Evolutionary conservation across 1,284 basidiomycete genomes (phyloP), one percentile per base, ranked within the genome.

Genomic region (Puccinia coronata): DNA sequence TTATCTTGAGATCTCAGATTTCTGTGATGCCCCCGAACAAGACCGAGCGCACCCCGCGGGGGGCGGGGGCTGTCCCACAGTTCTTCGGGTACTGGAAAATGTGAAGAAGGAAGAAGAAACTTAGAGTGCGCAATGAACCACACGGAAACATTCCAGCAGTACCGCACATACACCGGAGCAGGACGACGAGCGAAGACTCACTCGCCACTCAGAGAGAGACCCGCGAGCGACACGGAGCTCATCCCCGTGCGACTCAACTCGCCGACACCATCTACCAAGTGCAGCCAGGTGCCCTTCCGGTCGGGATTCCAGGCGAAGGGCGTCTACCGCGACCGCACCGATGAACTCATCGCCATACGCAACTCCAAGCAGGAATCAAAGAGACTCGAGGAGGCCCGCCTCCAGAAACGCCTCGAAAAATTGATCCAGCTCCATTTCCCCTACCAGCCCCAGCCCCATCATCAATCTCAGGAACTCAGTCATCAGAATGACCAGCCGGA

Each of bases 331-430:
- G 91, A 89, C 11, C 90, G 91, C 34, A 95, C 93, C 1, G 92
- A 92, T 80, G 92, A 93, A 80, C 96, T 93, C 84, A 82, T 91
- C n/a, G 89, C 88, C 14, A 85, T 88, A 1, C 90, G 93, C 65
- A 89, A 73, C 25, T 43, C 55, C 18, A 47, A 36, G 36, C 69
- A 80, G 41, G 78, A 80, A 73, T 61, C 69, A 12, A 72, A 72
- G 55, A 61, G 78, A 51, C 61, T 80, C 25, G 57, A 72, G 43
- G 78, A 80, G 28, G 36, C 53, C 16, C 59, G 78, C 14, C 59
- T 80, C 25, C 78, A 80, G 25, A 80, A 80, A 65, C 41, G 78
- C 3, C 49, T 80, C 18, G 69, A 72, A 34, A 72, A 61, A 80
- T 65, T 80, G 12, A 63, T 80, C 67, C 39, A 79, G 43, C 39